These are phyloP conservation scores for Cryphonectria parasitica DNA, from an alignment of 2,329 filamentous ascomycete genomes.

Conservation along the genomic window DNA sequence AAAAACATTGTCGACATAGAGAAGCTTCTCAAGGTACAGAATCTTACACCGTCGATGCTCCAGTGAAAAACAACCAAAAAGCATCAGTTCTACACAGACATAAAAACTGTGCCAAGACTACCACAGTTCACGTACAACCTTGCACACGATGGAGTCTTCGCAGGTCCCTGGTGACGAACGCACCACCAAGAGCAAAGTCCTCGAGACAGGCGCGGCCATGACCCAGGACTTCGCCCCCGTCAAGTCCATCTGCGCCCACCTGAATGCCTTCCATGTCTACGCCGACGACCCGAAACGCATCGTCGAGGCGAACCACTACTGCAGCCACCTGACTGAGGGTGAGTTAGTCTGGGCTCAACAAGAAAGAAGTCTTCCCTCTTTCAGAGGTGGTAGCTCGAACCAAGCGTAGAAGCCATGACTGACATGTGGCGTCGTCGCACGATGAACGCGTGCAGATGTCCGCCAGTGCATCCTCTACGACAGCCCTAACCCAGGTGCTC, in stretches of 20 bases:
- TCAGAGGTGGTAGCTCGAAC: neutral
- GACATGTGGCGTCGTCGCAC: neutral
- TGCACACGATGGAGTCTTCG: constrained; percentile 10
- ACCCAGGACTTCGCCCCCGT: constrained; percentile 72
- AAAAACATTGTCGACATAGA: neutral
- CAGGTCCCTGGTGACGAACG: constrained; percentile 50
- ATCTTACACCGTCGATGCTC: too few species aligned
- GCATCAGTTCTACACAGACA: neutral
- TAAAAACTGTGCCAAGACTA: neutral
- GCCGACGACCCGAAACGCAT: constrained; percentile 69
- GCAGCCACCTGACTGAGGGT: constrained; percentile 72
- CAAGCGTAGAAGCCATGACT: neutral
- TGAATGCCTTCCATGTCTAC: constrained; percentile 88
- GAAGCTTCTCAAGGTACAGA: neutral
- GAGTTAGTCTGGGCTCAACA: neutral
- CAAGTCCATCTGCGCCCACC: constrained; percentile 77
- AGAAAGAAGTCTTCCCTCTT: too few species aligned
- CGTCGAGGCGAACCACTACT: constrained; percentile 86
- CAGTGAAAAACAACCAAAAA: neutral
- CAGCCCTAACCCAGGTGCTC: constrained; percentile 64
- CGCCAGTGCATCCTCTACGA: constrained; percentile 89
- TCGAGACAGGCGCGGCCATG: constrained; percentile 64
- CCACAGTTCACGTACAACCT: neutral
- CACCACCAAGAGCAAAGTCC: constrained; percentile 57
- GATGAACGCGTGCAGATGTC: constrained; percentile 55